These are phyloP conservation scores for Pseudogymnoascus sp. DNA, from an alignment of 2,329 filamentous ascomycete genomes.

Conservation along the genomic window DNA sequence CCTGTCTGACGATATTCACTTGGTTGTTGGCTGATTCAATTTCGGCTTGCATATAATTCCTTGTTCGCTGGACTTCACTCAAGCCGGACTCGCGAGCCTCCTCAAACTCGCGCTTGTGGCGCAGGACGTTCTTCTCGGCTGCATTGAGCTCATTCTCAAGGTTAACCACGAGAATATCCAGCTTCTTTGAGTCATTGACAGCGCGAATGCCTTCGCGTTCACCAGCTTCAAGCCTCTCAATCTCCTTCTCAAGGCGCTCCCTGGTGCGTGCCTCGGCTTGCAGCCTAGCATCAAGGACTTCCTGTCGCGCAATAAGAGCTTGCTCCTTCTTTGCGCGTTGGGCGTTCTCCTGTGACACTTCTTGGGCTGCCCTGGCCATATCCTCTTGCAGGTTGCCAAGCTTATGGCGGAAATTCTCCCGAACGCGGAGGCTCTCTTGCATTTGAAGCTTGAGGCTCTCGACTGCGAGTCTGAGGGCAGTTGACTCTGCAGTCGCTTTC, in stretches of 20 bases:
- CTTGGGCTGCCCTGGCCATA: slow-evolving; percentile 68
- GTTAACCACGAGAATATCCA: slow-evolving; percentile 47
- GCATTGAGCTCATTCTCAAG: slow-evolving; percentile 60
- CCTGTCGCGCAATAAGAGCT: slow-evolving; percentile 67
- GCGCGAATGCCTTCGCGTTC: slow-evolving; percentile 58
- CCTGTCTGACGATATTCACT: slow-evolving; percentile 71
- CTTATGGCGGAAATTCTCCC: slow-evolving; percentile 75
- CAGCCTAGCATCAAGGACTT: slow-evolving; percentile 68
- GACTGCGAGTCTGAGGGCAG: slow-evolving; percentile 64
- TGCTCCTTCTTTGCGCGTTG: slow-evolving; percentile 71
- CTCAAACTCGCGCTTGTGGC: slow-evolving; percentile 52
- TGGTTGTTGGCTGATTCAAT: slow-evolving; percentile 77
- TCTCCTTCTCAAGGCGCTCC: slow-evolving; percentile 57
- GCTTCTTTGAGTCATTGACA: slow-evolving; percentile 51
- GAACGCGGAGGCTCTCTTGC: slow-evolving; percentile 75
- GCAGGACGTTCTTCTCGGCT: slow-evolving; percentile 32
- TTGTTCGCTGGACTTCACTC: slow-evolving; percentile 71
- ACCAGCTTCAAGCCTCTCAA: slow-evolving; percentile 54
- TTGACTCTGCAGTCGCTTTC: slow-evolving; percentile 51
- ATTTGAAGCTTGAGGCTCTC: slow-evolving; percentile 67
- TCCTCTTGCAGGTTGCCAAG: slow-evolving; percentile 81
- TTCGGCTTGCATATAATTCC: slow-evolving; percentile 69
- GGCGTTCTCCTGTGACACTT: slow-evolving; percentile 76
- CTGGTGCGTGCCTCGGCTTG: slow-evolving; percentile 64
- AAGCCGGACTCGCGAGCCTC: slow-evolving; percentile 73